phyloP scores from a whole-genome alignment of 768 basidiomycete species.

The Lentinus tigrinus region DNA sequence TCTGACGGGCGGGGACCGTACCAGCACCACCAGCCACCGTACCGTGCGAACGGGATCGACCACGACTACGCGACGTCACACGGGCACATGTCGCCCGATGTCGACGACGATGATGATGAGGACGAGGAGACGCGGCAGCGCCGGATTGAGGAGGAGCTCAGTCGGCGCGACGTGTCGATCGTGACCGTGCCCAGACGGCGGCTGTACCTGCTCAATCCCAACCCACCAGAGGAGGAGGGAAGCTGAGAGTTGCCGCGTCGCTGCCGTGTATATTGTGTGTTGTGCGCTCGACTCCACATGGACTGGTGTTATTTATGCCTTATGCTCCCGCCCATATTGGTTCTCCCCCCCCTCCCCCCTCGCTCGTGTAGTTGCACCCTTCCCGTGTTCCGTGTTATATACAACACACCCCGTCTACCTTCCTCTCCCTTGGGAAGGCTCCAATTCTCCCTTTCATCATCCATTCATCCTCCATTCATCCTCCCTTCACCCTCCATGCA shows the following conservation, averaged over 20 bases:
- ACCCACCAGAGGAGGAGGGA: conserved; percentile 28
- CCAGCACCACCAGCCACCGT: conserved; percentile 64
- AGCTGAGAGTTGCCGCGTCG: background rate
- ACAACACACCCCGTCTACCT: conserved; percentile 14
- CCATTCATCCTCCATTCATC: background rate
- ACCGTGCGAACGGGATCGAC: conserved; percentile 46
- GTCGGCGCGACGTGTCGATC: conserved; percentile 79
- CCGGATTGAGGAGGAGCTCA: conserved; percentile 81
- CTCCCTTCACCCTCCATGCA: background rate
- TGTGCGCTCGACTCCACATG: too few species aligned
- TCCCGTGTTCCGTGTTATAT: too few species aligned
- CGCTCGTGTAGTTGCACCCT: too few species aligned
- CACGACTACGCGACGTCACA: conserved; percentile 37
- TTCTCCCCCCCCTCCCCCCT: too few species aligned
- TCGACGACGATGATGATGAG: conserved; percentile 62
- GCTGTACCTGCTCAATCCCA: conserved; percentile 68
- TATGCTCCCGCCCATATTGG: conserved; percentile 14
- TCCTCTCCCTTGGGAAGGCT: too few species aligned
- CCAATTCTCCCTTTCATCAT: too few species aligned
- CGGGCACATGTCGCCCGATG: conserved; percentile 52
- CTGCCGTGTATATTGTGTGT: background rate
- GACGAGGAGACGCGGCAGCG: conserved; percentile 75
- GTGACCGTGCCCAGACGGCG: conserved; percentile 71
- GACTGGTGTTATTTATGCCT: conserved; percentile 12
- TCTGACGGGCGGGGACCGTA: conserved; percentile 55